Evolutionary conservation across 1,139 yeast species (phyloP), one percentile per base, ranked within the genome.

Genomic region (Magnusiomyces fungicola): DNA sequence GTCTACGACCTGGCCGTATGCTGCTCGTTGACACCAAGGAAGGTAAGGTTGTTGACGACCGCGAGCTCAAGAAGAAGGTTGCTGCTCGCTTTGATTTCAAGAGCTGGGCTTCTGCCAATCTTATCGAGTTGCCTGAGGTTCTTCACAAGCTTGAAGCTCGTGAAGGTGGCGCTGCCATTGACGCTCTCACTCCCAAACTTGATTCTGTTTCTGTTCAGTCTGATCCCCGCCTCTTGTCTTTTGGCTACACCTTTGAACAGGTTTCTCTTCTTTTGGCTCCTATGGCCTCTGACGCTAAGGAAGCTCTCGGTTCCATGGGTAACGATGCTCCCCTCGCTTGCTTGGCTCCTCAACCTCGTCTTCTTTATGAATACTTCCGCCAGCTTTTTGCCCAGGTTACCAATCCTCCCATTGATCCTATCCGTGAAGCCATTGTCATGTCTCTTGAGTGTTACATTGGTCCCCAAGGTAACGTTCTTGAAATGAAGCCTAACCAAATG

Each of bases 301-400:
- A 92, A 71, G 90, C 97, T 4, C 76, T 92, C 52, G 97, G 98
- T 27, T 89, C 97, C 14, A 92, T 92, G 98, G 98, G 98, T 76
- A 90, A 90, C 65, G 98, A 92, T 65, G 82, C 92, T 52, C 95
- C 97, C n/a, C 75, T 92, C 58, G 97, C 98, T 1, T 92, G 98
- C 70, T 72, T 92, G 58, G 84, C 96, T 45, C 92, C 87, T 64
- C 95, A 89, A 69, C 97, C 98, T 46, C 84, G 84, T 59, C 73
- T 92, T 57, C 73, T 88, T 58, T 92, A 85, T 67, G 98, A 92
- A 64, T 92, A 92, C 71, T 92, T 92, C 76, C 83, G 96, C 64
- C 96, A 92, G 69, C 77, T 92, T 62, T 92, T 92, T 70, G 98
- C 98, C 38, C 98, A 92, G 71, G 98, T 92, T 51, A 92, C 98